Evolutionary conservation across 768 basidiomycete genomes (phyloP).

Genomic region (Grammothele lineata): DNA sequence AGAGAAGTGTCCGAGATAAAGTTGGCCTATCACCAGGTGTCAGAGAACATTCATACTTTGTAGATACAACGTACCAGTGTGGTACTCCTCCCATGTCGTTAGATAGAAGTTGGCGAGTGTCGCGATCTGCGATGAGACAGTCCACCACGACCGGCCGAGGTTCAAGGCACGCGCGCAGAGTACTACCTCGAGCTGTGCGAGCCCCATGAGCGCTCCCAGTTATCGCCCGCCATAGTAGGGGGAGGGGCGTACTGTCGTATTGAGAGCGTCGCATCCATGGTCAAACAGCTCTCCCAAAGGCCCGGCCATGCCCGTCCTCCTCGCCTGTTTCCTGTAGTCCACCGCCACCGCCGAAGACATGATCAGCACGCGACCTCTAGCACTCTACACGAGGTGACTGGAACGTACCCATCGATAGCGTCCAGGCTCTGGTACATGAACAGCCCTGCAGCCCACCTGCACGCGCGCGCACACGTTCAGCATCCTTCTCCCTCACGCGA

Average conservation of each 20-base stretch:
- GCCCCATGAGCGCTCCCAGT: not conserved
- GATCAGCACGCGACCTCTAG: too few species aligned
- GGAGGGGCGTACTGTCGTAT: slow-evolving; percentile 68
- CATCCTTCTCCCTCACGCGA: not conserved
- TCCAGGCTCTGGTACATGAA: slow-evolving; percentile 91
- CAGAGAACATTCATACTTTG: not conserved
- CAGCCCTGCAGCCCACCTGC: slow-evolving; percentile 81
- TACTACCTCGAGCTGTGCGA: slow-evolving; percentile 74
- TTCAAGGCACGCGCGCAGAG: slow-evolving; percentile 83
- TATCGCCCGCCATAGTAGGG: not conserved
- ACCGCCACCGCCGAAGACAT: too few species aligned
- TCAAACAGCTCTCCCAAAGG: slow-evolving; percentile 98
- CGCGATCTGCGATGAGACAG: slow-evolving; percentile 76
- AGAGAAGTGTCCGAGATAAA: slow-evolving; percentile 90
- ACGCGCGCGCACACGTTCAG: not conserved
- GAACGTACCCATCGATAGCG: slow-evolving; percentile 77
- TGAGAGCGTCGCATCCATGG: slow-evolving; percentile 93
- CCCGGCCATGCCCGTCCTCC: slow-evolving; percentile 95
- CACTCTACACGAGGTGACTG: too few species aligned
- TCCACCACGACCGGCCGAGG: slow-evolving; percentile 96
- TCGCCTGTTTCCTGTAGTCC: slow-evolving; percentile 78
- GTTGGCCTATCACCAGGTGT: slow-evolving; percentile 47
- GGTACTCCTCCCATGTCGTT: slow-evolving; percentile 80
- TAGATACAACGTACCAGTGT: slow-evolving; percentile 57
- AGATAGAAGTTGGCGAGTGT: slow-evolving; percentile 70